Evolutionary conservation across 495 filamentous ascomycete genomes (phyloP), one percentile per base, ranked within the genome.

Genomic region (Penicillium longicatenatum): DNA sequence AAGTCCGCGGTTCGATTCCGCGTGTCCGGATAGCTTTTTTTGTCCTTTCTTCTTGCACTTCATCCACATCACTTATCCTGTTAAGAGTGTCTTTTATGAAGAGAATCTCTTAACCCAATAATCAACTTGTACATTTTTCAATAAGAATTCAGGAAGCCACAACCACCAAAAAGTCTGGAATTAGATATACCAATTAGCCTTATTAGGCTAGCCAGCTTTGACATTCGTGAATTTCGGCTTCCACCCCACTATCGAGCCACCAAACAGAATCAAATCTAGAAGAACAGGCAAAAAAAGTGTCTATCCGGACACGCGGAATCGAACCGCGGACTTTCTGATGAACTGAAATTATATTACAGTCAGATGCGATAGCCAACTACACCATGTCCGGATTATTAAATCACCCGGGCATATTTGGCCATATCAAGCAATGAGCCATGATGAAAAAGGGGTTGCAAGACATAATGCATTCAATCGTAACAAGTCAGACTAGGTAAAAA

Each of bases 1-100:
- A 48, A 48, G 45, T 48, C 45, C 45, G 45, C 45, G 45, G 45
- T 48, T 48, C 45, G 45, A 48, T 48, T 48, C 45, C 45, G 45
- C 45, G 45, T 29, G 45, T 29, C 45, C 24, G 24, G 45, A 48
- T 48, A 26, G 30, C 14, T 48, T 48, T 48, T 48, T 46, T 21
- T 20, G 21, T 19, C 29, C 19, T 10, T 1, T 30, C 20, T 48
- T 48, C 30, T 9, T 29, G 11, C 37, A 39, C 14, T 39, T 10
- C 31, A 12, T 35, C 1, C 31, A 35, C 10, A 26, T 26, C 3
- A 26, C 26, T 26, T 26, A 4, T 26, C 7, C 26, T 4, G 7
- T 5, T 6, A 26, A 2, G 26, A 26, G 26, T 6, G 26, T 5
- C 26, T 26, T 4, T 5, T 6, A 5, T 26, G 3, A 26, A 4